These are phyloP conservation scores for Helicostylum pulchrum DNA, from an alignment of 192 early-diverging fungal genomes.

Conservation along the genomic window DNA sequence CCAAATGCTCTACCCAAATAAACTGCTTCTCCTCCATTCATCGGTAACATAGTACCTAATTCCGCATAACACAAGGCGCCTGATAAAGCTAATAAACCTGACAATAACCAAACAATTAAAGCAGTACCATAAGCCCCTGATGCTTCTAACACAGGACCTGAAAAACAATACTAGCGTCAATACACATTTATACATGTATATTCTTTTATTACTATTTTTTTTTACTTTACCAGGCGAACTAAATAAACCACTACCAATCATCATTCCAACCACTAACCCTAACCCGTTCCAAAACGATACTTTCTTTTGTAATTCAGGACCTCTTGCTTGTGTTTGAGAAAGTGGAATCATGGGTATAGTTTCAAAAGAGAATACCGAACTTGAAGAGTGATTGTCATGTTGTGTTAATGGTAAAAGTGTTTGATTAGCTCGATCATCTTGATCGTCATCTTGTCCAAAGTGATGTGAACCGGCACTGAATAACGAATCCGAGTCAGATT, in stretches of 20 bases:
- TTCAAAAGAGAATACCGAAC: constrained; percentile 31
- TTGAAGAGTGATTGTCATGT: constrained; percentile 20
- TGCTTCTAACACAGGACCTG: constrained; percentile 57
- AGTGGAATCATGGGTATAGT: constrained; percentile 40
- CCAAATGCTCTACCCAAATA: constrained; percentile 81
- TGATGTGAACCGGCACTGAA: constrained; percentile 10
- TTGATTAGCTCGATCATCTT: constrained; percentile 29
- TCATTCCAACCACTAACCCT: constrained; percentile 67
- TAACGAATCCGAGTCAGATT: not conserved
- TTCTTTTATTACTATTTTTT: not conserved
- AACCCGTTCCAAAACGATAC: constrained; percentile 63
- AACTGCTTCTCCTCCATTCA: constrained; percentile 84
- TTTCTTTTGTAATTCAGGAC: constrained; percentile 50
- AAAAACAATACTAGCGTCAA: not conserved
- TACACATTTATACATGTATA: too few species aligned
- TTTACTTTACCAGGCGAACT: constrained; percentile 58
- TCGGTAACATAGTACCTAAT: constrained; percentile 81
- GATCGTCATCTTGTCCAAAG: not conserved
- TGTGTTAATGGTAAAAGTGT: constrained; percentile 24
- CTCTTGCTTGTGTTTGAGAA: constrained; percentile 37
- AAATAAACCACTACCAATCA: constrained; percentile 82
- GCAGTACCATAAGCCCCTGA: constrained; percentile 67
- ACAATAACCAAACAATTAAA: constrained; percentile 72
- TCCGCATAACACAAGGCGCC: constrained; percentile 90
- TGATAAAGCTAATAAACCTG: constrained; percentile 70